phyloP scores from a whole-genome alignment of 192 early-diverging fungal species.

The Coemansia sp. region DNA sequence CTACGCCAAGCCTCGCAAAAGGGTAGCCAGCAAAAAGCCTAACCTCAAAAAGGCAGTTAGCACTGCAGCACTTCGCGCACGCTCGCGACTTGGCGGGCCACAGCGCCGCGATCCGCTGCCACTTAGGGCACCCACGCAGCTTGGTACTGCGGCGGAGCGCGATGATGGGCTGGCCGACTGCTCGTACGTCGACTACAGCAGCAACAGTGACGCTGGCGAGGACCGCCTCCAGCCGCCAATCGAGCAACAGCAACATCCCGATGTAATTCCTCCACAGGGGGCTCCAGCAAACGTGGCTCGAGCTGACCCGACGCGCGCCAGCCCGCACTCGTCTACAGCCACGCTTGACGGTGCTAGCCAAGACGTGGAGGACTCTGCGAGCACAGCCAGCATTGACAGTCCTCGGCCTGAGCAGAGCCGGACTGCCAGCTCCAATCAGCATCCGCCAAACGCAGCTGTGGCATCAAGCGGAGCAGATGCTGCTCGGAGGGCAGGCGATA shows the following conservation, averaged over 20 bases:
- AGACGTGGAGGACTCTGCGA: conserved; percentile 36
- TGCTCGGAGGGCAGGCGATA: not conserved
- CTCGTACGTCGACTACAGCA: conserved; percentile 55
- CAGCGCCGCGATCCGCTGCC: conserved; percentile 18
- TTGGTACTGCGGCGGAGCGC: not conserved
- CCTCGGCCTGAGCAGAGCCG: conserved; percentile 10
- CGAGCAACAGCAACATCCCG: conserved; percentile 5
- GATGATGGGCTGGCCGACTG: conserved; percentile 20
- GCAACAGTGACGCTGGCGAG: conserved; percentile 16
- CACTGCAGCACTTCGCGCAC: conserved; percentile 38
- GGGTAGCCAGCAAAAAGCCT: conserved; percentile 19
- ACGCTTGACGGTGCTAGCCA: conserved; percentile 41
- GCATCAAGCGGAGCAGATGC: not conserved
- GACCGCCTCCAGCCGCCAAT: not conserved
- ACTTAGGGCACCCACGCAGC: conserved; percentile 1
- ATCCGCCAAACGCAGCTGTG: not conserved
- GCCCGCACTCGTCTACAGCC: conserved; percentile 48
- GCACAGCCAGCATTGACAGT: conserved; percentile 50
- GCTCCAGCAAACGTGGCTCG: not conserved
- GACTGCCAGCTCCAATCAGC: conserved; percentile 1
- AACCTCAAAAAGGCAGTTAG: conserved; percentile 44
- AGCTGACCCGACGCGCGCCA: conserved; percentile 15
- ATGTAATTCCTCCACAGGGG: not conserved
- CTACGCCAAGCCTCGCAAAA: conserved; percentile 20
- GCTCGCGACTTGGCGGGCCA: conserved; percentile 15